Base-by-base conservation (phyloP, 129 eudicot genomes). In the Flaveria robusta region DNA sequence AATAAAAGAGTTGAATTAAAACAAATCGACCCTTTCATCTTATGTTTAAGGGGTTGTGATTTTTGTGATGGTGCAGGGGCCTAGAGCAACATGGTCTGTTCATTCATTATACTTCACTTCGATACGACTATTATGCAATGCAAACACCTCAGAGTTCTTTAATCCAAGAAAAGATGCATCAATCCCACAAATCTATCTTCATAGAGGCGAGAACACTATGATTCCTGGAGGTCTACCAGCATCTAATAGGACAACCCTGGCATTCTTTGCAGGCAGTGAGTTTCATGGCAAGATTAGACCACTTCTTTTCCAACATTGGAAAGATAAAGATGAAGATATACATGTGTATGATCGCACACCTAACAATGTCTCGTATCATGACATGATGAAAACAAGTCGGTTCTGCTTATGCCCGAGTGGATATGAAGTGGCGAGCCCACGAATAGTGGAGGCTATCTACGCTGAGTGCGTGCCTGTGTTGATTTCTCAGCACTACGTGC, bases 321-420 rank as follows among this genome's bases (percentile, higher is more conserved):
- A 85, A 68, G 90, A 74, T 14, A 90, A 93, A 80, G 97, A 93
- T 15, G 39, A 80, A 9, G 91, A 91, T 51, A 79, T 93, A 23
- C 80, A 7, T 1, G 82, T 93, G 1, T 88, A 83, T 34, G 87
- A 87, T 51, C 49, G 58, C 49, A 79, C 88, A 2, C 93, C 97
- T 0, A 54, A 71, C 2, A 77, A 71, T 1, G 49, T 82, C 13
- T 83, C 96, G 0, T 93, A 93, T 43, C 24, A 74, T 45, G 83
- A 82, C 52, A 91, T 88, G 93, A 85, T 93, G 97, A 86, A 73
- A 65, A 85, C 74, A 46, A 91, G 93, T 87, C 83, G 82, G 74
- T 93, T 37, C 56, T 93, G 98, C 71, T 15, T 93, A 50, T 93
- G 98, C 41, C 97, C 98, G 6, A 93, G 98, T 74, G 98, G 98